Base-by-base conservation (phyloP, 495 filamentous ascomycete genomes). In the Neurospora sp. region DNA sequence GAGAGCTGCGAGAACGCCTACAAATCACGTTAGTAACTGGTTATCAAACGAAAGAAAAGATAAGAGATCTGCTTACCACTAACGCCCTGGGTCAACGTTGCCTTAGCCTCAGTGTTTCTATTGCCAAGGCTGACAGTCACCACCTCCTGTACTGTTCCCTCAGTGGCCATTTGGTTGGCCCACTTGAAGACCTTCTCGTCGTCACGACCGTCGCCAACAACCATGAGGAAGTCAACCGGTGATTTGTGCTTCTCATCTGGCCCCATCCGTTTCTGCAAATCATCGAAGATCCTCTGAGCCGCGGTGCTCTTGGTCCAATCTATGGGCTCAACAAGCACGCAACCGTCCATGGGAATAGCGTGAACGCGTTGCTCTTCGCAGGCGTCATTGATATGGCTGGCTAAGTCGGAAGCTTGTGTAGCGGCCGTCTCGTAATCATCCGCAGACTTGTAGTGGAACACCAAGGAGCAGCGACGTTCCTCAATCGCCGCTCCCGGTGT, bases 141-240 rank as follows among this genome's bases (percentile, higher is more conserved):
- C 8, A 93, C 91, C 72, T 93, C 85, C 54, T 66, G 48, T 59
- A 59, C 85, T 7, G 78, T 80, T 38, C 86, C 84, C 6, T 81
- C 77, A 1, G 82, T 84, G 31, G 84, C 84, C 37, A 97, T 81
- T 39, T 89, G 85, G 81, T 97, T 97, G 37, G 94, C 94, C 94
- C 94, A 98, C 40, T 90, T 92, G 85, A 94, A 98, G 31, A 97
- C 90, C 69, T 93, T 90, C 79, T 97, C 94, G 76, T 98, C 94
- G 73, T 97, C 94, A 8, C 94, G 92, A 59, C 92, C 92, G 78
- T 97, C 93, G 43, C 94, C 94, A 66, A 93, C 86, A 9, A 96
- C 92, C 80, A 97, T 88, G 54, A 98, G 80, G 81, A 97, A 97
- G 77, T 96, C 92, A 13, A 86, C 83, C 0, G 90, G 88, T n/a